phyloP scores from a whole-genome alignment of 2,329 filamentous ascomycete genomes.

The Laburnicola sp. region DNA sequence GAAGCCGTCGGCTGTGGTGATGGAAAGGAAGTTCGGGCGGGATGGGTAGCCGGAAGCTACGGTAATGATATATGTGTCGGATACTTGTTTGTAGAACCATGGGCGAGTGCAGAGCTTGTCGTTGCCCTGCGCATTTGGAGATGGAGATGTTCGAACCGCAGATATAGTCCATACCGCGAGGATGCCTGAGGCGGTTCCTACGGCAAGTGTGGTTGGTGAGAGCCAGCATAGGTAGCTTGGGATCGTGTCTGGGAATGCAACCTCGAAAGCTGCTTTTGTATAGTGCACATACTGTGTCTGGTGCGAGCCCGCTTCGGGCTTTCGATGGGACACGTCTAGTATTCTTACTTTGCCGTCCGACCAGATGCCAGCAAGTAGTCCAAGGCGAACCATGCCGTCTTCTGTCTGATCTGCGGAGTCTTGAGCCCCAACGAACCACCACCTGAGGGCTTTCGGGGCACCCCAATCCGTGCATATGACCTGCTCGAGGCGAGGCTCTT shows the following conservation, averaged over 20 bases:
- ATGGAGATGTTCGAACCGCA: conserved; percentile 37
- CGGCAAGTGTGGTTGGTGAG: conserved; percentile 57
- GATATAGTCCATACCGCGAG: conserved; percentile 58
- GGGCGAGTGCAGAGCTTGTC: conserved; percentile 35
- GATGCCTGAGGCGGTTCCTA: conserved; percentile 60
- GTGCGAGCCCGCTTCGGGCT: conserved; percentile 2
- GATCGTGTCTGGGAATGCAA: conserved; percentile 55
- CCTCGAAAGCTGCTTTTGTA: conserved; percentile 54
- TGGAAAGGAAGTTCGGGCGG: conserved; percentile 56
- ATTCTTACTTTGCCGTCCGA: conserved; percentile 61
- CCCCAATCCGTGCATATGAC: conserved; percentile 63
- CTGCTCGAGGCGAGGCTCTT: conserved; percentile 51
- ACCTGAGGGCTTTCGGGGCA: conserved; percentile 57
- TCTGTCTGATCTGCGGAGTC: conserved; percentile 28
- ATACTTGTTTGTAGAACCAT: conserved; percentile 49
- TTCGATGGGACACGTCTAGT: conserved; percentile 51
- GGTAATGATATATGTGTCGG: conserved; percentile 53
- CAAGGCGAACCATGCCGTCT: conserved; percentile 45
- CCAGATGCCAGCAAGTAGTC: conserved; percentile 60
- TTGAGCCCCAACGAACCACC: conserved; percentile 55
- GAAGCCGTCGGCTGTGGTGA: conserved; percentile 59
- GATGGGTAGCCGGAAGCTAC: conserved; percentile 58
- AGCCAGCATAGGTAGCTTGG: conserved; percentile 62
- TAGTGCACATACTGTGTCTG: conserved; percentile 47
- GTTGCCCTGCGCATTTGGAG: not conserved